These are phyloP conservation scores for Hibiscus syriacus DNA, from an alignment of 345 rosid genomes.

Conservation along the genomic window DNA sequence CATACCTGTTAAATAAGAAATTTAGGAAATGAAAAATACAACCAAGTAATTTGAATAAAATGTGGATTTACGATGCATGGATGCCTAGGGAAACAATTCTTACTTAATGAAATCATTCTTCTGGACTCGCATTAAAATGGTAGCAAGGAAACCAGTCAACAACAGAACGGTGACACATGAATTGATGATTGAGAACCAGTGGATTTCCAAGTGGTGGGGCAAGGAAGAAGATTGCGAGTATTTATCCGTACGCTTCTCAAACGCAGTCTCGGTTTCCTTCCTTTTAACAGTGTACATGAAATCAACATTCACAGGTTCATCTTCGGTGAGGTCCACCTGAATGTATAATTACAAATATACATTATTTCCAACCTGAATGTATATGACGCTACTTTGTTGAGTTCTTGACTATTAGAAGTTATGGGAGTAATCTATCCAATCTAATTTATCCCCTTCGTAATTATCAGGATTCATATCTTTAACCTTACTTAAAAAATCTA, in stretches of 20 bases:
- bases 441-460: no score
- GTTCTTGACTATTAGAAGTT: no score
- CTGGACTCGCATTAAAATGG: constrained; percentile 48
- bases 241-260: constrained; percentile 50
- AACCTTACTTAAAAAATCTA: no score
- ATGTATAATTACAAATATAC: no score
- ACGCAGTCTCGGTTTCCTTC: constrained; percentile 40
- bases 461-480: no score
- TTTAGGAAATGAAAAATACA: not conserved
- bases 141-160: constrained; percentile 51
- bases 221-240: constrained; percentile 36
- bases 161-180: constrained; percentile 52
- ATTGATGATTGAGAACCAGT: constrained; percentile 53
- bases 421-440: no score
- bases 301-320: constrained; percentile 36
- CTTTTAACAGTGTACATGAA: constrained; percentile 41
- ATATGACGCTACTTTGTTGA: no score
- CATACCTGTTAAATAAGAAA: constrained; percentile 25
- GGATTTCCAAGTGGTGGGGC: constrained; percentile 50
- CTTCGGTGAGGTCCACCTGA: constrained; percentile 40
- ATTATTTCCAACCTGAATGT: no score
- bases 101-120: constrained; percentile 53
- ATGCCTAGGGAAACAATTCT: constrained; percentile 7
- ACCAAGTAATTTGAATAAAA: not conserved
- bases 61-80: not conserved